Evolutionary conservation across 257 asterid genomes (phyloP), one percentile per base, ranked within the genome.

Genomic region (Penstemon eatonii): DNA sequence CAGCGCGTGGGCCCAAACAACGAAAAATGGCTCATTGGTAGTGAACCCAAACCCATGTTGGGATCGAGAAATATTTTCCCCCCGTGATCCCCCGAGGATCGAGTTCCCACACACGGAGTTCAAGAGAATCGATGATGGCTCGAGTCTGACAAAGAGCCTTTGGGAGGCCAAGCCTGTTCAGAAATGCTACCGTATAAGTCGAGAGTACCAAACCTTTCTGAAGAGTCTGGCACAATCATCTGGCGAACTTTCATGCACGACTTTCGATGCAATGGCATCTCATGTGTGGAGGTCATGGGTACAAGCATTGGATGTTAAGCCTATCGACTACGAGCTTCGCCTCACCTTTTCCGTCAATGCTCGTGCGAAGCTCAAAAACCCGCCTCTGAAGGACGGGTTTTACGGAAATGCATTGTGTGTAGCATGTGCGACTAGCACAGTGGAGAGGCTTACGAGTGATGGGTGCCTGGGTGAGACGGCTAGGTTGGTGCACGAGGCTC

Each of bases 221-320:
- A 92, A 92, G 76, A 65, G 62, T n/a, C 45, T 76, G 38, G 92
- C 87, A 0, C 85, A 71, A n/a, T 49, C 64, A 8, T 76, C 25
- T 5, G 85, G 84, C n/a, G 74, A 73, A 7, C 56, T 71, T 3
- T 52, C 85, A 1, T 84, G 80, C 68, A 86, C 96, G 5, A 79
- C 89, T 1, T 92, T 90, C 43, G 97, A 92, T 75, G 95, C 96
- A 33, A 82, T 89, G 87, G 89, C 96, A 10, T 93, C 97, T 66
- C 97, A 86, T 47, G 93, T 90, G 5, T 92, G 97, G 98, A 83
- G 84, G 73, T 92, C 93, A 3, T 92, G 95, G 87, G 95, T 88
- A 12, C 74, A 70, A 60, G 95, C 97, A 4, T 56, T 88, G 18
- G 79, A 82, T 3, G 88, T 86, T 5, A 72, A 69, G 62, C 95